Conservation (phyloP, 1,139 yeast genomes). For the Saccharomyces hybrid region DNA sequence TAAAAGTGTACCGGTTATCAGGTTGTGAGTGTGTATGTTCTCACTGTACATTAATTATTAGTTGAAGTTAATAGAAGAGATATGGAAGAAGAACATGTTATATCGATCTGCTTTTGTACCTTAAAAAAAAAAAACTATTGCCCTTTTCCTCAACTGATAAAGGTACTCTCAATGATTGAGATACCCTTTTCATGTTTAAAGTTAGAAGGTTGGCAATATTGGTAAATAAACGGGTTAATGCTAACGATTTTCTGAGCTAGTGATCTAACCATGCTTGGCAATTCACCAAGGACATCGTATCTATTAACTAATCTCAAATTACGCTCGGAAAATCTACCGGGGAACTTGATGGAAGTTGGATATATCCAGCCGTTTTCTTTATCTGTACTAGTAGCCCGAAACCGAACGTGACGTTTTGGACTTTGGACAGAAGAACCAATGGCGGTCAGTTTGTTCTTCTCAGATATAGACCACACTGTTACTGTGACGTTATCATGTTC, state of each 20-base stretch:
- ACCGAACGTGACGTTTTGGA: constrained; percentile 47
- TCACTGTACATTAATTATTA: background rate
- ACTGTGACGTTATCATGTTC: constrained; percentile 68
- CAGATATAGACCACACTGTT: constrained; percentile 58
- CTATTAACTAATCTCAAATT: constrained; percentile 59
- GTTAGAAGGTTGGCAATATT: constrained; percentile 51
- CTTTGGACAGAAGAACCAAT: constrained; percentile 36
- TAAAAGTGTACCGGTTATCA: background rate
- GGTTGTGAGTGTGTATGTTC: background rate
- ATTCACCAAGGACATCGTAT: constrained; percentile 85
- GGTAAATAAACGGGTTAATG: constrained; percentile 78
- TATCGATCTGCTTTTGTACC: background rate
- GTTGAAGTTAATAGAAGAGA: background rate
- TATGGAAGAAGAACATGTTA: background rate
- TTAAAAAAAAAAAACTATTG: no score
- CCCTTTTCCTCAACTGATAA: constrained; percentile 16
- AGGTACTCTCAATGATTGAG: constrained; percentile 27
- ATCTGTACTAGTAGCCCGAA: constrained; percentile 40
- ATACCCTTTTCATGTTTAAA: constrained; percentile 23
- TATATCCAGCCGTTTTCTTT: constrained; percentile 78
- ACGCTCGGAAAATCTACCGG: constrained; percentile 37
- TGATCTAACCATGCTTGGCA: constrained; percentile 73
- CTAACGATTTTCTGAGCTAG: constrained; percentile 80
- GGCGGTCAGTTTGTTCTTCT: constrained; percentile 49
- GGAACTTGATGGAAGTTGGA: constrained; percentile 56